Conservation (phyloP, 2,329 filamentous ascomycete species). For the Aureobasidium sp. region DNA sequence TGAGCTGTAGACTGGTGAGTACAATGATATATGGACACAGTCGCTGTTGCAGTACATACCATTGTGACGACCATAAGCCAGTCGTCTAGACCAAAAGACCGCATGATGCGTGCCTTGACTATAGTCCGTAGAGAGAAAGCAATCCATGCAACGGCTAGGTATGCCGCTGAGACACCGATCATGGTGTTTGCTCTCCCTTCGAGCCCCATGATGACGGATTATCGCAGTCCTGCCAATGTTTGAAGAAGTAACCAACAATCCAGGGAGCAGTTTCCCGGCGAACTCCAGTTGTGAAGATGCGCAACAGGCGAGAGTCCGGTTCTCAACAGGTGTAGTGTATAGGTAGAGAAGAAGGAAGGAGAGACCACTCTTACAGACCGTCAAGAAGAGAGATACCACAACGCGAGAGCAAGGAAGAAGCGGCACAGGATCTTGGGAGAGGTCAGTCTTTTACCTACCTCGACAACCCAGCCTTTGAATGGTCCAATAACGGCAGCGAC, state of each 20-base stretch:
- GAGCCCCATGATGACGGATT: background rate
- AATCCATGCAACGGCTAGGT: conserved; percentile 1
- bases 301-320: background rate
- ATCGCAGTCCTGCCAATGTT: background rate
- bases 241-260: too few relatives aligned
- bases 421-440: background rate
- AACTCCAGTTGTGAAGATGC: background rate
- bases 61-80: conserved; percentile 8
- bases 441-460: background rate
- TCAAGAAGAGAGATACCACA: background rate
- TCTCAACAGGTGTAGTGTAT: background rate
- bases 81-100: conserved; percentile 1
- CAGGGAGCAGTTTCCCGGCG: background rate
- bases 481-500: background rate
- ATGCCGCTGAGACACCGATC: background rate
- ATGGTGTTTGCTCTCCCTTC: background rate
- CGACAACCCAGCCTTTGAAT: background rate
- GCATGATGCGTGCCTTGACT: conserved; percentile 2
- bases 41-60: background rate
- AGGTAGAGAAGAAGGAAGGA: background rate
- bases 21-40: background rate
- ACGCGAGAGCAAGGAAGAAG: background rate
- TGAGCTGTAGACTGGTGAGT: background rate
- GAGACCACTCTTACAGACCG: background rate
- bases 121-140: background rate